Conservation (phyloP, 352 stramenopile species). For the Pythium grandisporangium region DNA sequence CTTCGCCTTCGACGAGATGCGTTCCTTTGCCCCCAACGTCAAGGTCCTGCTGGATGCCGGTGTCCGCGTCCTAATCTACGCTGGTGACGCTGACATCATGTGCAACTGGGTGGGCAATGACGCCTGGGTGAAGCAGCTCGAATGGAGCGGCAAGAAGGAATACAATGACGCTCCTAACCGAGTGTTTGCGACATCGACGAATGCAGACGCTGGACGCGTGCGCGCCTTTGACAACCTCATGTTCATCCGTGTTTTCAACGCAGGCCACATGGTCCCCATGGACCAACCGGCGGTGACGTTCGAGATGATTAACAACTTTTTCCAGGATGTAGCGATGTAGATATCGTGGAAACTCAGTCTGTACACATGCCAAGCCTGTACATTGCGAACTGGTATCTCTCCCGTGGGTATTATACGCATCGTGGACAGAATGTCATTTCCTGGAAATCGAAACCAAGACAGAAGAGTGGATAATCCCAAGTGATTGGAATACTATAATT, state of each 20-base stretch:
- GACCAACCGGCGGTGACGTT: slow-evolving; percentile 89
- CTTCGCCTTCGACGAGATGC: slow-evolving; percentile 92
- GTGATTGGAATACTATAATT: too few relatives aligned
- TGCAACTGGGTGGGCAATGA: slow-evolving; percentile 97
- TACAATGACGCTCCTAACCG: slow-evolving; percentile 65
- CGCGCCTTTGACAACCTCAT: slow-evolving; percentile 63
- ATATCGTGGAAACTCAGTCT: neutral
- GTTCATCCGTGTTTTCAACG: slow-evolving; percentile 92
- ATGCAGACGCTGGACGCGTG: slow-evolving; percentile 24
- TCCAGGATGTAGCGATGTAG: slow-evolving; percentile 41
- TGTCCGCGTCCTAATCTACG: slow-evolving; percentile 90
- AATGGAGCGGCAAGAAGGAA: slow-evolving; percentile 85
- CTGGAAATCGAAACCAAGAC: too few relatives aligned
- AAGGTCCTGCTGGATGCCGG: slow-evolving; percentile 69
- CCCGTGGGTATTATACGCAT: neutral
- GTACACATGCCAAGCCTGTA: neutral
- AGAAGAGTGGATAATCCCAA: too few relatives aligned
- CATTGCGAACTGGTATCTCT: neutral
- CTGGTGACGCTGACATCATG: slow-evolving; percentile 95
- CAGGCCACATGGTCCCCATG: slow-evolving; percentile 92
- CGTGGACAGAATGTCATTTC: too few relatives aligned
- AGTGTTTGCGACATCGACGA: slow-evolving; percentile 16
- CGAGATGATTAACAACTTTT: slow-evolving; percentile 90
- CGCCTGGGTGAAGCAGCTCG: slow-evolving; percentile 88
- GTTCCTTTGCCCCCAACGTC: slow-evolving; percentile 87